Evolutionary conservation across 78 protist genomes (phyloP).

Genomic region (Guillardia theta): DNA sequence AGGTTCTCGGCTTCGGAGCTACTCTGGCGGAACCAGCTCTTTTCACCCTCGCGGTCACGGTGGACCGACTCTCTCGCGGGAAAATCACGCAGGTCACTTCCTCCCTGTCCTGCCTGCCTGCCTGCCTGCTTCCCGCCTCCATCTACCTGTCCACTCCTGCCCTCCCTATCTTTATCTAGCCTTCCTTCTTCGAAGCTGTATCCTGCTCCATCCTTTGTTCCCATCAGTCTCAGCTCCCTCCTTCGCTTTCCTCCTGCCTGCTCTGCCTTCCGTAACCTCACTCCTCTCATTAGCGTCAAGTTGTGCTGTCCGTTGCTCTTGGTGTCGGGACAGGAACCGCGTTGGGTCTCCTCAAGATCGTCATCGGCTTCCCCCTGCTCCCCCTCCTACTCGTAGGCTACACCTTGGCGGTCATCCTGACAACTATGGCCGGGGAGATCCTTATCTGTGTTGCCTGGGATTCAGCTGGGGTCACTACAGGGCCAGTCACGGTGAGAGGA

Average conservation of each 20-base stretch:
- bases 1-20: not conserved
- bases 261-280: not conserved
- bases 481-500: conserved; percentile 8
- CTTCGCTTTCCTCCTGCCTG: not conserved
- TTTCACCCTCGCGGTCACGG: not conserved
- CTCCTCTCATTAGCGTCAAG: not conserved
- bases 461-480: not conserved
- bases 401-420: not conserved
- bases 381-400: not conserved
- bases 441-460: not conserved
- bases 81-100: not conserved
- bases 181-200: no score
- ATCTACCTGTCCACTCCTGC: no score
- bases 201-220: no score
- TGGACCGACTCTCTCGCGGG: not conserved
- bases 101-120: no score
- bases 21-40: conserved; percentile 1
- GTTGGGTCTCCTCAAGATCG: not conserved
- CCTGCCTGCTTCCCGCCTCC: no score
- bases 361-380: not conserved
- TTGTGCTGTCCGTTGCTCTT: not conserved
- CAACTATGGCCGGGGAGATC: not conserved
- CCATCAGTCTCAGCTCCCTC: not conserved
- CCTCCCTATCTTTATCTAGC: no score
- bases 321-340: not conserved